Evolutionary conservation across 768 basidiomycete species (phyloP), one percentile per base, ranked within the genome.

Genomic region (Hypholoma sublateritium): DNA sequence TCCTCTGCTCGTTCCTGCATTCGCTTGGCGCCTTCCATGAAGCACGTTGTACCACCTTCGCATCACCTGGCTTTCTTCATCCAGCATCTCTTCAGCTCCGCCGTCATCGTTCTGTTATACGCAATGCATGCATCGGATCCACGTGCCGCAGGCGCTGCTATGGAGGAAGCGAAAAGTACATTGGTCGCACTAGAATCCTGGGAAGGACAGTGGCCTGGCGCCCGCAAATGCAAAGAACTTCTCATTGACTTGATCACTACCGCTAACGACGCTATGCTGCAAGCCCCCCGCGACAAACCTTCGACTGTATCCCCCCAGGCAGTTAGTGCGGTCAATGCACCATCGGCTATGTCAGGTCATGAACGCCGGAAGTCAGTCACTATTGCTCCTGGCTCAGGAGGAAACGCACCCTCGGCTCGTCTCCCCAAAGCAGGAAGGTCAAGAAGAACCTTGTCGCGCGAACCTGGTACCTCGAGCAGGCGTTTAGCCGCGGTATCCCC

Each of bases 41-140:
- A 84, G 68, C 85, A 89, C 64, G 83, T 87, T 46, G 91, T 94
- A 2, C 91, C 92, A 8, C 80, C 89, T 12, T 93, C 93, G 13
- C 91, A 93, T 63, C 90, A 93, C 68, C 80, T 93, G 43, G 90
- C 91, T 4, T 91, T 93, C 72, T 93, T 89, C 79, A 91, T 93
- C 41, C 93, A 95, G 63, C 90, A 91, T 62, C 78, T 94, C 21
- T 93, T 93, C 77, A 93, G 91, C 65, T 93, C 89, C 36, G 89
- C 90, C 2, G 91, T 92, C 56, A 91, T 95, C 67, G 85, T 92
- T 55, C 72, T 93, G 52, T 76, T 95, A 6, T 93, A 87, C 67
- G 88, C 92, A 34, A 93, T 94, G 90, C 92, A 93, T 69, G 82
- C 86, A 4, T 66, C 84, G 1, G 91, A 93, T 53, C 67, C 80